Evolutionary conservation across 2,329 filamentous ascomycete genomes (phyloP).

Genomic region (Fusarium sp.): DNA sequence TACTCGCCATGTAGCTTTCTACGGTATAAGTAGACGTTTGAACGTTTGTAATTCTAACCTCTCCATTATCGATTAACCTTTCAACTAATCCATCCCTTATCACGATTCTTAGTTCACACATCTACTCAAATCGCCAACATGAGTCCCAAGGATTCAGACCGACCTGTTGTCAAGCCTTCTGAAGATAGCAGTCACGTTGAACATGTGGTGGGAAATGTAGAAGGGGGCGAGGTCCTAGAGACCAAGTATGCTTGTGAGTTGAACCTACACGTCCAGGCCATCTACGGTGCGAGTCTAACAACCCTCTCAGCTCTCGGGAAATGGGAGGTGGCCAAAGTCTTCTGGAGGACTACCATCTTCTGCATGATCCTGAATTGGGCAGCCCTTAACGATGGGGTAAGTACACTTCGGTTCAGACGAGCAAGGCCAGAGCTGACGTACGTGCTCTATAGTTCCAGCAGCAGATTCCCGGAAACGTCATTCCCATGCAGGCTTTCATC

Average conservation of each 20-base stretch:
- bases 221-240: neutral
- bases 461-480: slow-evolving; percentile 9
- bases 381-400: neutral
- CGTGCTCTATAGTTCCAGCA: neutral
- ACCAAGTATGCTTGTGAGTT: neutral
- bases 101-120: neutral
- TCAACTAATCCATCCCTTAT: neutral
- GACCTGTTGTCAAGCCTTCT: neutral
- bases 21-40: neutral
- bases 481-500: slow-evolving; percentile 20
- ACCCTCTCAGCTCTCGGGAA: slow-evolving; percentile 1
- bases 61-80: neutral
- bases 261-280: neutral
- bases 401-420: neutral
- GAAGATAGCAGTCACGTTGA: neutral
- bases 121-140: neutral
- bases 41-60: neutral
- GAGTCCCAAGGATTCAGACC: neutral
- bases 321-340: slow-evolving; percentile 2
- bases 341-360: slow-evolving; percentile 11
- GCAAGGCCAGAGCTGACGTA: neutral
- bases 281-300: neutral
- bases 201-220: neutral
- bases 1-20: neutral
- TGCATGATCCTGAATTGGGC: slow-evolving; percentile 14